Evolutionary conservation across 2,329 filamentous ascomycete species (phyloP).

Genomic region (Fusarium secorum): DNA sequence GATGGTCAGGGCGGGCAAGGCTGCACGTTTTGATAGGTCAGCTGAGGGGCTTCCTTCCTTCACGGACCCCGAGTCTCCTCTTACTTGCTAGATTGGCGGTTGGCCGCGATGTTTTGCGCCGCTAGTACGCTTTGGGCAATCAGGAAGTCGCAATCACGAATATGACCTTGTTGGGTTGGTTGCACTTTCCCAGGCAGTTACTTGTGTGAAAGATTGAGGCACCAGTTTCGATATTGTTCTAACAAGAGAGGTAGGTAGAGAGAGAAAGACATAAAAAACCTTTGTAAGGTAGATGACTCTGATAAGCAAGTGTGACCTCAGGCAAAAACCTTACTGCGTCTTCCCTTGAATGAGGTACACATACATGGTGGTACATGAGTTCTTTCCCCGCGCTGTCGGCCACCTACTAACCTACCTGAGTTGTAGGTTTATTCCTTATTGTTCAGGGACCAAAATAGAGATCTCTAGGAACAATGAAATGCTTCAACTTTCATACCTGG

Average conservation of each 20-base stretch:
- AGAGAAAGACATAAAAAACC: background rate
- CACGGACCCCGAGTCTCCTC: slow-evolving; percentile 31
- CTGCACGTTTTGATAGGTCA: slow-evolving; percentile 38
- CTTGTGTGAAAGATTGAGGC: background rate
- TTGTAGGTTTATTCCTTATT: slow-evolving; percentile 15
- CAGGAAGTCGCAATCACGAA: slow-evolving; percentile 13
- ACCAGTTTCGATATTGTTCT: background rate
- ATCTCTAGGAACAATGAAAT: background rate
- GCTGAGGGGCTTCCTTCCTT: slow-evolving; percentile 21
- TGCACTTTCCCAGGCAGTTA: background rate
- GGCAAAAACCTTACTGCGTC: background rate
- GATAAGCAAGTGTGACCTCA: background rate
- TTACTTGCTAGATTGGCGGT: slow-evolving; percentile 26
- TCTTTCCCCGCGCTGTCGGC: slow-evolving; percentile 8
- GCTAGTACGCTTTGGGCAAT: slow-evolving; percentile 23
- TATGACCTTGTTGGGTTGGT: slow-evolving; percentile 6
- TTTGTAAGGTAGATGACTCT: background rate
- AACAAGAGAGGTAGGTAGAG: background rate
- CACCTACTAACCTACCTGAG: background rate
- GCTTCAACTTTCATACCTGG: background rate
- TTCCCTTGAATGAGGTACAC: background rate
- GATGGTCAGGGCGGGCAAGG: slow-evolving; percentile 36
- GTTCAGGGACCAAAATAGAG: slow-evolving; percentile 20
- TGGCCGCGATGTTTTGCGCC: slow-evolving; percentile 26
- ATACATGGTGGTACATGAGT: background rate